These are phyloP conservation scores for Malania oleifera DNA, from an alignment of 164 flowering plant genomes.

Conservation along the genomic window DNA sequence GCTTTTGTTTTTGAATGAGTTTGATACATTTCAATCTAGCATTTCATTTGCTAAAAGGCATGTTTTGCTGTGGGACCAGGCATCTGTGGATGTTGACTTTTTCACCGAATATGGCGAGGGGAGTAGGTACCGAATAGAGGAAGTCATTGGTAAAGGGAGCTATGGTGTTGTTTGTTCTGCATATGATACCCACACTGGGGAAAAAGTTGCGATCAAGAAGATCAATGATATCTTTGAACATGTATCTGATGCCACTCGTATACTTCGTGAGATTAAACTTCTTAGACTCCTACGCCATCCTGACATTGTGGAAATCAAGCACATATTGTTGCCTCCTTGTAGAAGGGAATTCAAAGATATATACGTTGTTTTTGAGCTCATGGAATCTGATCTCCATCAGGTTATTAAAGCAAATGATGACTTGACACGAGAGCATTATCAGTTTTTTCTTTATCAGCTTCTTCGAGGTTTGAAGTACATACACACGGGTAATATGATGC, in stretches of 20 bases:
- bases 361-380: constrained; percentile 93
- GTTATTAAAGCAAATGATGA: constrained; percentile 97
- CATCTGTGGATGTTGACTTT: constrained; percentile 71
- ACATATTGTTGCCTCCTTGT: constrained; percentile 91
- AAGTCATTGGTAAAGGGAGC: constrained; percentile 98
- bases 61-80: constrained; percentile 36
- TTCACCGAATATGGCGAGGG: constrained; percentile 98
- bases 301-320: constrained; percentile 96
- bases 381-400: constrained; percentile 97
- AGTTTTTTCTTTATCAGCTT: constrained; percentile 94
- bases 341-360: constrained; percentile 96
- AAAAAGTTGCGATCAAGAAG: constrained; percentile 95
- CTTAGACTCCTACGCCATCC: constrained; percentile 91
- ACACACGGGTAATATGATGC: constrained; percentile 63
- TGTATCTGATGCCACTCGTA: constrained; percentile 95
- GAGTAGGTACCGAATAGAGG: constrained; percentile 81
- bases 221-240: constrained; percentile 97
- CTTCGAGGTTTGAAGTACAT: constrained; percentile 91
- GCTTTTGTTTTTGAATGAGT: not conserved
- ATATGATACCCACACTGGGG: constrained; percentile 79
- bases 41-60: not conserved
- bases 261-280: constrained; percentile 94
- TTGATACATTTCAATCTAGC: not conserved
- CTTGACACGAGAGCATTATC: constrained; percentile 94
- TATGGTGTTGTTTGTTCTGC: constrained; percentile 97